phyloP scores from a whole-genome alignment of 495 filamentous ascomycete species.

The Stereocaulon alpinum region DNA sequence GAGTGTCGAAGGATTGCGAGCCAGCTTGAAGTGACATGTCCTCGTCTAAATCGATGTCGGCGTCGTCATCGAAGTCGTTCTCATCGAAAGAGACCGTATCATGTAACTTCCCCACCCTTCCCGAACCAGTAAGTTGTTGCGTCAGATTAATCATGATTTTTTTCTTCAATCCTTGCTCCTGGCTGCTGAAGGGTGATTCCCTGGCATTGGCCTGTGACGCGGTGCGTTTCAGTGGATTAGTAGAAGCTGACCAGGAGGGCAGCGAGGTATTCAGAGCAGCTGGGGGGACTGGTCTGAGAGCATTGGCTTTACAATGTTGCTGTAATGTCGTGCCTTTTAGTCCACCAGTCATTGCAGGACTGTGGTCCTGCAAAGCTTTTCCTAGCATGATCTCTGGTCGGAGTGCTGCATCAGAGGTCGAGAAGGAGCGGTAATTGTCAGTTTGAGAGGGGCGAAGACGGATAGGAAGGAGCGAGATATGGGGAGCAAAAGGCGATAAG shows the following conservation, averaged over 20 bases:
- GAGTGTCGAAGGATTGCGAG: neutral
- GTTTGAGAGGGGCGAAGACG: constrained; percentile 6
- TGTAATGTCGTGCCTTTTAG: constrained; percentile 10
- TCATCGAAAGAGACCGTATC: constrained; percentile 41
- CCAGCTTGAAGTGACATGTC: neutral
- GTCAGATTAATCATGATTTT: neutral
- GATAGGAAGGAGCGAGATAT: constrained; percentile 21
- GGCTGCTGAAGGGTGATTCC: neutral
- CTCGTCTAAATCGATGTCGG: constrained; percentile 35
- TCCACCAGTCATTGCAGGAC: neutral
- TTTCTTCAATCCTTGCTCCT: constrained; percentile 4
- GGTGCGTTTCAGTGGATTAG: constrained; percentile 21
- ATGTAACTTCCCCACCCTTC: constrained; percentile 20
- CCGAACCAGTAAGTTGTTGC: constrained; percentile 10
- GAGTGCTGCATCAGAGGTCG: neutral
- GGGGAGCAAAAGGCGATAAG: neutral
- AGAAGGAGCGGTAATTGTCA: constrained; percentile 12
- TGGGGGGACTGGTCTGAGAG: constrained; percentile 14
- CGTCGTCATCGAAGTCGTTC: constrained; percentile 46
- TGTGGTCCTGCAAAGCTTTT: constrained; percentile 19
- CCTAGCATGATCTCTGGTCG: constrained; percentile 19
- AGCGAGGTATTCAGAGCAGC: constrained; percentile 11
- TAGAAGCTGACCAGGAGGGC: constrained; percentile 4
- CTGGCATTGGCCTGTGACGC: constrained; percentile 18
- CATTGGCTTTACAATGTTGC: constrained; percentile 13